Percentiles rank a stretch among this genome's conserved stretches.
These are phyloP conservation scores for Scenedesmus sp. DNA, from an alignment of 163 green algal species.

Conservation along the genomic window DNA sequence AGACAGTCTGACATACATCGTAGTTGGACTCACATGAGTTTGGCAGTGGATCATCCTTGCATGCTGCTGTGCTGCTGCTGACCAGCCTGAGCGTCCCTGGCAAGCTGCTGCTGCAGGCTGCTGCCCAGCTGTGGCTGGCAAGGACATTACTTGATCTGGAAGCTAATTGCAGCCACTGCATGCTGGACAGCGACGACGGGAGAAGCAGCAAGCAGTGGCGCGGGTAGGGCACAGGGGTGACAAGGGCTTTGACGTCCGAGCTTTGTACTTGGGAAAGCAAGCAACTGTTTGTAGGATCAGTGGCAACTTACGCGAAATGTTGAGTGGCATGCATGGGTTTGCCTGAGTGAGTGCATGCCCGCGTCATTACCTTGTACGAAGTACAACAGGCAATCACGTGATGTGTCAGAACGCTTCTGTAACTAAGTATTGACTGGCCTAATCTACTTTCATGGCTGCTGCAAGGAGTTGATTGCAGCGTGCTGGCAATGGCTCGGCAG, in stretches of 20 bases:
- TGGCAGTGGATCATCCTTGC: conserved; percentile 19
- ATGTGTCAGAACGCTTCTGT: no score
- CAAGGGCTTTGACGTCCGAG: neutral
- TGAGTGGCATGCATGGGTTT: neutral
- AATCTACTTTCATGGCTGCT: neutral
- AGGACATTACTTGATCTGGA: neutral
- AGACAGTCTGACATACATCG: neutral
- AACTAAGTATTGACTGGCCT: no score
- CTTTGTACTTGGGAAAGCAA: no score
- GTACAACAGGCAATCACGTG: neutral
- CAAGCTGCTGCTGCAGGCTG: neutral
- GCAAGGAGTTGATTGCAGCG: neutral
- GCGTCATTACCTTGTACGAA: conserved; percentile 10
- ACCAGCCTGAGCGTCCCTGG: conserved; percentile 5
- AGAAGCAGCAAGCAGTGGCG: neutral
- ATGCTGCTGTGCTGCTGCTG: neutral
- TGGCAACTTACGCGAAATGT: neutral
- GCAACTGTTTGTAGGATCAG: neutral
- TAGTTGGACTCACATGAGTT: neutral
- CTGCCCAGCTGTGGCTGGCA: neutral
- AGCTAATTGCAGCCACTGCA: neutral
- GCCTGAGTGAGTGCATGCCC: neutral
- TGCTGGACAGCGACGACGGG: neutral
- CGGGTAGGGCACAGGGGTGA: neutral
- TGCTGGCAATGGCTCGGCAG: neutral